A percentile compares a stretch with the other conserved stretches of the same genome.
phyloP scores from a whole-genome alignment of 257 asterid species.

The Primulina huaijiensis region DNA sequence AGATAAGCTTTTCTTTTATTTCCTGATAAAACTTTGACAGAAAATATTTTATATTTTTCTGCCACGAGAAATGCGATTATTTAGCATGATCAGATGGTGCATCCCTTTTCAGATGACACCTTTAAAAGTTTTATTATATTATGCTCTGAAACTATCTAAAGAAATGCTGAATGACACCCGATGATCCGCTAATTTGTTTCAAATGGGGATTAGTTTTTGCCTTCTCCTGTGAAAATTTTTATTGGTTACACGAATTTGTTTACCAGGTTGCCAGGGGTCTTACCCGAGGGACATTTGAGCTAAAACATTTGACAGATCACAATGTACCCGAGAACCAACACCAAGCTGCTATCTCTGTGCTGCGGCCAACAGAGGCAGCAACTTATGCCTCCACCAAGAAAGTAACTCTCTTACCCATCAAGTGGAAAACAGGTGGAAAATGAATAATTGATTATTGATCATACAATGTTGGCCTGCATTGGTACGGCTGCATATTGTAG shows the following conservation, averaged over 20 bases:
- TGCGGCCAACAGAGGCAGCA: constrained; percentile 48
- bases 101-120: not conserved
- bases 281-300: constrained; percentile 76
- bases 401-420: constrained; percentile 65
- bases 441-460: constrained; percentile 25
- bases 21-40: too few species aligned
- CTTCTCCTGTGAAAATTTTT: not conserved
- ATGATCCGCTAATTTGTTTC: not conserved
- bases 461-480: constrained; percentile 18
- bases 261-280: constrained; percentile 84
- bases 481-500: not conserved
- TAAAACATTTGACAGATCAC: constrained; percentile 62
- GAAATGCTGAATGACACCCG: not conserved
- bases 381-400: constrained; percentile 40
- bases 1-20: too few species aligned
- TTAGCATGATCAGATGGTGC: not conserved
- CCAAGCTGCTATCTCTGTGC: constrained; percentile 42
- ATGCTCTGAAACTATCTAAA: not conserved
- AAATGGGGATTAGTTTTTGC: not conserved
- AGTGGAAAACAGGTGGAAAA: constrained; percentile 59
- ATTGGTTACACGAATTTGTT: not conserved
- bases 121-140: not conserved
- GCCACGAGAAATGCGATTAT: not conserved
- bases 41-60: too few species aligned
- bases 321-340: constrained; percentile 30